Percentiles rank a stretch among this genome's conserved stretches.
Conservation (phyloP, 345 rosid species). For the Excoecaria agallocha region DNA sequence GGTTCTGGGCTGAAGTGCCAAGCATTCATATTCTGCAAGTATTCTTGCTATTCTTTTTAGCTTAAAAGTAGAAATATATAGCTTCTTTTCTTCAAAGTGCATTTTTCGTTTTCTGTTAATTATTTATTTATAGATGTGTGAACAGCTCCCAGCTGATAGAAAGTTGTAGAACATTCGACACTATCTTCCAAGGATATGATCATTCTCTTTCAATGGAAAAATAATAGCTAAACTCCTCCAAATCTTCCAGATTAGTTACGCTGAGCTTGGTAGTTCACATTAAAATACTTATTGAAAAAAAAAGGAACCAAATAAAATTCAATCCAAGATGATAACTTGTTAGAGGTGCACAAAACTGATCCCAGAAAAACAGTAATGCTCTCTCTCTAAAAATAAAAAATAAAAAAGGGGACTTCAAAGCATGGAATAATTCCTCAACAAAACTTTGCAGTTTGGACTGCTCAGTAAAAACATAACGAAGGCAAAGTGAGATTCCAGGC, state of each 20-base stretch:
- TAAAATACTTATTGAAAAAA: too few species aligned
- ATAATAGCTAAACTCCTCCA: too few species aligned
- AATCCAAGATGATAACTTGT: too few species aligned
- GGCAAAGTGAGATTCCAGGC: constrained; percentile 5
- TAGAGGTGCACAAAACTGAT: too few species aligned
- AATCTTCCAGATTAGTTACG: too few species aligned
- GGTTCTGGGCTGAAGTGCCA: constrained; percentile 34
- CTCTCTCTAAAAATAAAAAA: neutral
- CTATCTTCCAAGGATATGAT: neutral
- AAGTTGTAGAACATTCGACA: neutral
- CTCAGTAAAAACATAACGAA: constrained; percentile 5
- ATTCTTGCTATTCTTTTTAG: neutral
- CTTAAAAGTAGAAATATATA: neutral
- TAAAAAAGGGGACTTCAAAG: neutral
- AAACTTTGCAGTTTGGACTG: neutral
- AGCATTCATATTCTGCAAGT: constrained; percentile 23
- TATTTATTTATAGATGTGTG: neutral
- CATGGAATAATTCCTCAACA: neutral
- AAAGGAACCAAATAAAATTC: too few species aligned
- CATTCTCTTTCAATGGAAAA: too few species aligned
- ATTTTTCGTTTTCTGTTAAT: neutral
- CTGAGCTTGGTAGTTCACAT: too few species aligned
- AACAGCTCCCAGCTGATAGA: neutral
- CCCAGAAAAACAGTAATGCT: too few species aligned
- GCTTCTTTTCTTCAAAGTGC: constrained; percentile 1